Base-by-base conservation (phyloP, 176 grass and related monocot genomes). In the Echinochloa phyllopogon region DNA sequence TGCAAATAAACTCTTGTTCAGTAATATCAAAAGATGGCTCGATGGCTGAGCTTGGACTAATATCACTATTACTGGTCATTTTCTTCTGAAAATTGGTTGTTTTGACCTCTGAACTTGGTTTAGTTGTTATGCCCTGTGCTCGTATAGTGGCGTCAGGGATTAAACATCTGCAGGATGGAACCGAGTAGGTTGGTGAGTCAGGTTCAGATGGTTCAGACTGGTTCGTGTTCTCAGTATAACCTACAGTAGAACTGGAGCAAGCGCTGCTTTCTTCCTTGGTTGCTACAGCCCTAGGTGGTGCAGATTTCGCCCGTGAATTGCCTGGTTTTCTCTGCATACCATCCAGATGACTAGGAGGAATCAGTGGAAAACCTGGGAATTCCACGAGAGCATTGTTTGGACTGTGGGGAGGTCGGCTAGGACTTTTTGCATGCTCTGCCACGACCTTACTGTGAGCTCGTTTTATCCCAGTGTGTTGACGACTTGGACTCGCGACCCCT, bases 1-100 rank as follows among this genome's bases (percentile, higher is more conserved):
- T 91, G 87, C 78, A 94, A 75, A 94, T 49, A 86, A 89, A 83
- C 7, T 92, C 90, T 69, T 91, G 70, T 59, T 87, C 86, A 55
- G 55, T 82, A 70, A 76, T 83, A 70, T 91, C 73, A 75, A 81
- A 80, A 68, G 82, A 89, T 87, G 84, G 90, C 13, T 83, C 78
- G 68, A 87, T 75, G 59, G 14, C 37, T 55, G 75, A 25, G 18
- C 15, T 80, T 81, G 82, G 81, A 74, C 80, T 79, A 65, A 36
- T 72, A 88, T 85, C 83, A 62, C 76, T 86, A 86, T 65, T 88
- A 74, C 84, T 82, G 62, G 63, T 40, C 8, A 82, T 88, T 83
- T 87, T 92, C 27, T 96, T 94, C 77, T 91, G 84, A 43, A 92
- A 86, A 88, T 80, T 88, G 50, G 69, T 87, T 24, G 62, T 65